phyloP scores from a whole-genome alignment of 1,284 basidiomycete genomes.

The Puccinia polysora region DNA sequence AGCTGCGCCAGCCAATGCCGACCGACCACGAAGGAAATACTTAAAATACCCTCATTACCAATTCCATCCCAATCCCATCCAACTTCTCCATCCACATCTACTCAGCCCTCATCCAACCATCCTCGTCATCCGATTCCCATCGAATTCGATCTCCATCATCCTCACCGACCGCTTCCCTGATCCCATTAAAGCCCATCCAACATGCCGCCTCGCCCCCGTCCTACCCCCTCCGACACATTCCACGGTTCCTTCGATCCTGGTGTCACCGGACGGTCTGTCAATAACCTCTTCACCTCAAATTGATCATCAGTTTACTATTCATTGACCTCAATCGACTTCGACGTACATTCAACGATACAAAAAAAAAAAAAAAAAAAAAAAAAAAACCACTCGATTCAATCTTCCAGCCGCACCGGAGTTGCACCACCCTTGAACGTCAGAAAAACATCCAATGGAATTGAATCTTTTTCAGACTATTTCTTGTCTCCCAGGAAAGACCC shows the following conservation, averaged over 20 bases:
- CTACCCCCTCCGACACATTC: background rate
- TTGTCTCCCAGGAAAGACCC: conserved; percentile 30
- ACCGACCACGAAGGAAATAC: too few species aligned
- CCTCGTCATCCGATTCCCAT: too few species aligned
- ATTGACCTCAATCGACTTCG: too few species aligned
- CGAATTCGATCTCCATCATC: too few species aligned
- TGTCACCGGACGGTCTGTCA: conserved; percentile 14
- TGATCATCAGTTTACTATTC: background rate
- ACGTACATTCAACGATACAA: too few species aligned
- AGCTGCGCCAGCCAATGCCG: too few species aligned
- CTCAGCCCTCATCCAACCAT: too few species aligned
- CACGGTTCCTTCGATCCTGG: conserved; percentile 31
- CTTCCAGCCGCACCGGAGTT: conserved; percentile 34
- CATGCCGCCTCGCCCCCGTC: conserved; percentile 13
- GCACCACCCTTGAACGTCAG: conserved; percentile 31
- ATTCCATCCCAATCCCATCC: too few species aligned
- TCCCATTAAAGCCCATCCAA: too few species aligned
- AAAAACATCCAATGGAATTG: conserved; percentile 39
- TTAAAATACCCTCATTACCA: too few species aligned
- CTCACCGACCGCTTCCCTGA: too few species aligned
- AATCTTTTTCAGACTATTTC: conserved; percentile 37
- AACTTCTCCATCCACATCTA: too few species aligned
- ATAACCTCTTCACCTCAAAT: background rate
- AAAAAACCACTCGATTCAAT: conserved; percentile 4
- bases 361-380: background rate